Evolutionary conservation across 345 rosid species (phyloP), one percentile per base, ranked within the genome.

Genomic region (Sonneratia alba): DNA sequence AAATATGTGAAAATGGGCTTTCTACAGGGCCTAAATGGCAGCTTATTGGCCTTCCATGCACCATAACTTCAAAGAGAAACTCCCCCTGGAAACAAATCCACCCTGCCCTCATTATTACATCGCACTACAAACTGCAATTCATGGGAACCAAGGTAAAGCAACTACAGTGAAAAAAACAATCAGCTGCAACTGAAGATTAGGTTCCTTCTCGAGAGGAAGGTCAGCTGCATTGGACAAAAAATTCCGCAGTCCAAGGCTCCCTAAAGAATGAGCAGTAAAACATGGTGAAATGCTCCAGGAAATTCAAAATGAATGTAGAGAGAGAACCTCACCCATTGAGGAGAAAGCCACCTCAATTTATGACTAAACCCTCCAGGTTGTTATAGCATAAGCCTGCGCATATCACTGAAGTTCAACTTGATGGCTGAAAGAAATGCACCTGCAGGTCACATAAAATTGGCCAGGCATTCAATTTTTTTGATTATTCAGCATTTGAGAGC

Each of bases 391-490:
- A 93, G 97, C 78, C 91, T 88, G 73, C 76, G 80, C 68, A 91
- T 84, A 76, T 91, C 95, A 22, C 84, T 81, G 86, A 94, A 94
- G 85, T 91, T 89, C 16, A 87, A 75, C 24, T 86, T 85, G 74
- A 91, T 76, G 59, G 82, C 88, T 18, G 95, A 81, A 37, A 94
- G 72, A 76, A 94, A 89, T 43, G 87, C 89, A 81, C 97, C 98
- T 91, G 90, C 83, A 83, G 76, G 45, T 47, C 2, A 70, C 36
- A 16, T 12, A 68, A 3, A 4, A 42, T 32, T 21, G 37, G 13
- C 63, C 2, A 12, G 24, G 12, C 1, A 22, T 62, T 27, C 6
- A 45, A 43, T 1, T 22, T 70, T 55, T n/a, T 42, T 27, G 1
- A 27, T n/a, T n/a, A n/a, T n/a, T n/a, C n/a, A 40, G 43, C 43